These are phyloP conservation scores for Darksidea phi DNA, from an alignment of 495 filamentous ascomycete species.

Conservation along the genomic window DNA sequence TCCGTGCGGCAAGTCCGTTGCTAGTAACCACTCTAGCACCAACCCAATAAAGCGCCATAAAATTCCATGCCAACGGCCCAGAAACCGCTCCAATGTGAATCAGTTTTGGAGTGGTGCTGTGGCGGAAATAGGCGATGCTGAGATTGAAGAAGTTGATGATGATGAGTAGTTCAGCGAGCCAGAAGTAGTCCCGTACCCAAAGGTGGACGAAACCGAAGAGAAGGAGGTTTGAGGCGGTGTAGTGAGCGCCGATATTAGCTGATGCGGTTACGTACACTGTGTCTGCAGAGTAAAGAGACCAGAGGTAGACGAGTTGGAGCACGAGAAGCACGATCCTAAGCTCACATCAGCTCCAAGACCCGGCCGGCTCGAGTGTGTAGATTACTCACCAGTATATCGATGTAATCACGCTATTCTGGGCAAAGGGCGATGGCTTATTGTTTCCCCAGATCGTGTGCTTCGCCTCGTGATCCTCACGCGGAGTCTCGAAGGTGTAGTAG, in stretches of 20 bases:
- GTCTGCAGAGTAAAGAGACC: constrained; percentile 69
- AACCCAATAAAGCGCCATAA: constrained; percentile 82
- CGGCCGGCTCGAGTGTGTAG: constrained; percentile 3
- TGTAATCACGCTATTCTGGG: constrained; percentile 66
- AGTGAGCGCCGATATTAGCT: constrained; percentile 75
- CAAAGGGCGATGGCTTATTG: constrained; percentile 70
- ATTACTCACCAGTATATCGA: constrained; percentile 70
- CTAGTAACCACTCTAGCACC: constrained; percentile 71
- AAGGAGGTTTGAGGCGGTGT: constrained; percentile 80
- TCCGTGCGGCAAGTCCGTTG: constrained; percentile 61
- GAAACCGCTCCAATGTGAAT: constrained; percentile 73
- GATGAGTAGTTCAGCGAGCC: constrained; percentile 68
- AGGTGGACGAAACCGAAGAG: constrained; percentile 76
- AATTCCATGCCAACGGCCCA: constrained; percentile 78
- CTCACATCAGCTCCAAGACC: neutral
- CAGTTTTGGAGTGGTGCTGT: constrained; percentile 60
- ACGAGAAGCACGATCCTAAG: constrained; percentile 70
- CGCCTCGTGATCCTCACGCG: constrained; percentile 56
- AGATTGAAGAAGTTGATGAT: constrained; percentile 81
- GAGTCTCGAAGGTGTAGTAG: constrained; percentile 65
- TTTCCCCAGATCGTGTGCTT: constrained; percentile 64
- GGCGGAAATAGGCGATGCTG: constrained; percentile 72
- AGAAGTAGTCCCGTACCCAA: constrained; percentile 73
- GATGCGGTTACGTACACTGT: constrained; percentile 61
- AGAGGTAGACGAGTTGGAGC: constrained; percentile 71